These are phyloP conservation scores for Thalassiosira pacifica DNA, from an alignment of 352 stramenopile species.

Conservation along the genomic window DNA sequence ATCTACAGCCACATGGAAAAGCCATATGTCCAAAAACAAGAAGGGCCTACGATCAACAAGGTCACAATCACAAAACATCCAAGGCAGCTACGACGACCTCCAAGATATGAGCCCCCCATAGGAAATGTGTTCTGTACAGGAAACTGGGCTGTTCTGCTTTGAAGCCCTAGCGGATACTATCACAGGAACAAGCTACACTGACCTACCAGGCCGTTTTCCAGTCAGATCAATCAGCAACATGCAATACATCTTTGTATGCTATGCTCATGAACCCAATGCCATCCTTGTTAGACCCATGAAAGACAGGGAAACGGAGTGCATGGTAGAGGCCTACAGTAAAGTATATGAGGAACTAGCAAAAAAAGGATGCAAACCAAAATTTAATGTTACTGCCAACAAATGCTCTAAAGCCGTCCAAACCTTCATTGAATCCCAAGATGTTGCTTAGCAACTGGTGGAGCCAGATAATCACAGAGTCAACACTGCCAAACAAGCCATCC, in stretches of 20 bases:
- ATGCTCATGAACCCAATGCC: neutral
- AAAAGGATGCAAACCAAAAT: neutral
- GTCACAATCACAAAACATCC: neutral
- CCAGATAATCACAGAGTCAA: constrained; percentile 46
- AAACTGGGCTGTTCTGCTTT: too few relatives aligned
- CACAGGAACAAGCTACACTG: neutral
- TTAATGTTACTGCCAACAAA: neutral
- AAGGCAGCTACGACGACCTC: neutral
- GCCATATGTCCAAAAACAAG: neutral
- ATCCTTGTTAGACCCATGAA: neutral
- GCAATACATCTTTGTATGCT: constrained; percentile 1
- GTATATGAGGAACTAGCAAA: neutral
- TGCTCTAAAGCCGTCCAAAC: neutral
- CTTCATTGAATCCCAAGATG: neutral
- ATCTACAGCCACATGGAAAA: neutral
- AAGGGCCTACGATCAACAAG: neutral
- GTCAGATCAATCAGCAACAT: neutral
- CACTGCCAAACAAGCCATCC: constrained; percentile 54
- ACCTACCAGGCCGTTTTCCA: neutral
- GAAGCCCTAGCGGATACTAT: neutral
- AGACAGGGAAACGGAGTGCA: neutral
- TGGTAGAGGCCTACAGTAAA: neutral
- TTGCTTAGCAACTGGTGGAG: constrained; percentile 43
- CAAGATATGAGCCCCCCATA: neutral
- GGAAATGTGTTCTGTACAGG: neutral